Percentiles rank a stretch among this genome's conserved stretches.
Conservation (phyloP, 1,284 basidiomycete species). For the Marasmius tenuissimus region DNA sequence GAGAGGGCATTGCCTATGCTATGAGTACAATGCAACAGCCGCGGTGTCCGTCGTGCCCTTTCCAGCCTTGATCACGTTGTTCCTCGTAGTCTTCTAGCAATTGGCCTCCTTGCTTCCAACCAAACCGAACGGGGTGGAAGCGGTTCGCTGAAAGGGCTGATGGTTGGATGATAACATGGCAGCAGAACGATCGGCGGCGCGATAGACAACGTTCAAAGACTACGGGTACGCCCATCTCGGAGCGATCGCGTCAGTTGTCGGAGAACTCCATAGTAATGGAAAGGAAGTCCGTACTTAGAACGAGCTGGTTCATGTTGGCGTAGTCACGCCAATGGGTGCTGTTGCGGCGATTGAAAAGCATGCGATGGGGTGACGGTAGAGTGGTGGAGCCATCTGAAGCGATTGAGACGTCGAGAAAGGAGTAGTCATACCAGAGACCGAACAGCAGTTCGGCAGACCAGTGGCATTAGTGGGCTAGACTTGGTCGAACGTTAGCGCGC, state of each 20-base stretch:
- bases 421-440: slow-evolving; percentile 86
- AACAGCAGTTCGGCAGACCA: slow-evolving; percentile 89
- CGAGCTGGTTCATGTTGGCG: slow-evolving; percentile 79
- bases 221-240: slow-evolving; percentile 64
- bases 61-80: slow-evolving; percentile 72
- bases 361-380: slow-evolving; percentile 70
- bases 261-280: slow-evolving; percentile 73
- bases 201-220: slow-evolving; percentile 79
- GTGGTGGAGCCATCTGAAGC: slow-evolving; percentile 60
- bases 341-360: slow-evolving; percentile 75
- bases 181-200: slow-evolving; percentile 78
- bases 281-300: slow-evolving; percentile 75
- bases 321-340: slow-evolving; percentile 86
- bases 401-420: slow-evolving; percentile 74
- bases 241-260: slow-evolving; percentile 79
- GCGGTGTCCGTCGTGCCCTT: no score
- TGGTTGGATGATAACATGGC: slow-evolving; percentile 74
- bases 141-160: slow-evolving; percentile 70
- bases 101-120: slow-evolving; percentile 57
- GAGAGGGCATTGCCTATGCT: slow-evolving; percentile 56
- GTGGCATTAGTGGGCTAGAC: slow-evolving; percentile 80
- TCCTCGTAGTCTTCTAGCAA: slow-evolving; percentile 82
- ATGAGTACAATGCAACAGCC: background rate
- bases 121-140: slow-evolving; percentile 71
- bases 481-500: slow-evolving; percentile 23